Percentiles rank a stretch among this genome's conserved stretches.
These are phyloP conservation scores for Penicillium cosmopolitanum DNA, from an alignment of 495 filamentous ascomycete species.

Conservation along the genomic window DNA sequence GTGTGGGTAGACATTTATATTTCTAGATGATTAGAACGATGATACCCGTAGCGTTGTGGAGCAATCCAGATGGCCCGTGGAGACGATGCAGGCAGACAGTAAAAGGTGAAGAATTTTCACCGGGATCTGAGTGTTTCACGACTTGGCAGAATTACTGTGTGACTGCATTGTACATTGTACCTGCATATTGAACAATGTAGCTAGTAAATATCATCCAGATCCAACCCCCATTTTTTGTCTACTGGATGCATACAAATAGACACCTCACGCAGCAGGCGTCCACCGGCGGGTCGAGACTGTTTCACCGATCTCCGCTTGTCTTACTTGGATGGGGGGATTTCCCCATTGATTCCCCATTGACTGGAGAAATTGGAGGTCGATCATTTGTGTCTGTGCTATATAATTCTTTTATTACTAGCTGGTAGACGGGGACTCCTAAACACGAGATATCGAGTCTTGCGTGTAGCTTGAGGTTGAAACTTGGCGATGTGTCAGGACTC, in stretches of 20 bases:
- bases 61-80: slow-evolving; percentile 1
- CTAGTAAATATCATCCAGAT: too few relatives aligned
- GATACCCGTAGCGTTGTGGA: not conserved
- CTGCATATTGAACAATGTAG: not conserved
- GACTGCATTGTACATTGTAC: not conserved
- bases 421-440: too few relatives aligned
- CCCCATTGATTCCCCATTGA: not conserved
- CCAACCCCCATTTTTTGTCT: not conserved
- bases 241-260: not conserved
- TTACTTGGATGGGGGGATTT: not conserved
- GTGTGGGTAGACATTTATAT: too few relatives aligned
- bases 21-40: not conserved
- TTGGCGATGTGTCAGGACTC: too few relatives aligned
- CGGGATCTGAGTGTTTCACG: not conserved
- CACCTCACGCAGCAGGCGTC: not conserved
- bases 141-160: not conserved
- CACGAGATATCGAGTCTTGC: too few relatives aligned
- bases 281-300: slow-evolving; percentile 3
- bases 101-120: not conserved
- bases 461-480: too few relatives aligned
- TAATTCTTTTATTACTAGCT: too few relatives aligned
- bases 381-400: too few relatives aligned
- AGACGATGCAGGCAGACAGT: slow-evolving; percentile 2
- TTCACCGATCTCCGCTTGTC: slow-evolving; percentile 1
- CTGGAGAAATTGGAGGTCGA: too few relatives aligned